Evolutionary conservation across 371 early-diverging fungal genomes (phyloP), one percentile per base, ranked within the genome.

Genomic region (Lichtheimia corymbifera): DNA sequence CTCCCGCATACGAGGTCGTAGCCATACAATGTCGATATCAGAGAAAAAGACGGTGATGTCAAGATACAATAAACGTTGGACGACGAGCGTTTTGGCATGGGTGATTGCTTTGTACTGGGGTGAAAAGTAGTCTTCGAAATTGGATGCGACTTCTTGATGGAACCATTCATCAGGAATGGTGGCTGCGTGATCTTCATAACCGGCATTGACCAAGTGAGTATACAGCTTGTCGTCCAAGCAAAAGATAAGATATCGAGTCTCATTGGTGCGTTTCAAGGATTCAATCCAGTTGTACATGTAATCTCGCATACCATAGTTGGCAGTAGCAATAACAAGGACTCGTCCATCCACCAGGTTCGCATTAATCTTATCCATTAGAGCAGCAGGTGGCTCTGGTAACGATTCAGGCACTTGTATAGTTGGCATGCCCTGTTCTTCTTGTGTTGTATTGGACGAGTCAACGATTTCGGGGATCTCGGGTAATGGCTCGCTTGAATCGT

Each of bases 21-120:
- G 60, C 76, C 76, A 79, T 1, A 79, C 73, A 47, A 72, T 65
- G 55, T 79, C 80, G 3, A 74, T 70, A 56, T 76, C 74, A 7
- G 77, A 66, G 52, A 74, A 79, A 27, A 79, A 63, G 2, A 76
- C 77, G 12, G 63, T 70, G 24, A 79, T 58, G 47, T 74, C 67
- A 12, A 72, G 64, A 49, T 79, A 69, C 1, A 79, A 51, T 14
- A 79, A 44, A 30, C 68, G 70, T n/a, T 79, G 77, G 4, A 79
- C 75, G 14, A 79, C 73, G 2, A 74, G 24, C 4, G 77, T 72
- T 42, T 74, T 74, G 14, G 77, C 66, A 43, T 72, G 59, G 13
- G 67, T 62, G 43, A 65, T 65, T 11, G 55, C 49, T 11, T 47
- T 50, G 18, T 55, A 43, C 41, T 40, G 25, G 5, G 55, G 55